Percentiles rank a stretch among this genome's conserved stretches.
Conservation (phyloP, 768 basidiomycete genomes). For the Lentinula edodes region DNA sequence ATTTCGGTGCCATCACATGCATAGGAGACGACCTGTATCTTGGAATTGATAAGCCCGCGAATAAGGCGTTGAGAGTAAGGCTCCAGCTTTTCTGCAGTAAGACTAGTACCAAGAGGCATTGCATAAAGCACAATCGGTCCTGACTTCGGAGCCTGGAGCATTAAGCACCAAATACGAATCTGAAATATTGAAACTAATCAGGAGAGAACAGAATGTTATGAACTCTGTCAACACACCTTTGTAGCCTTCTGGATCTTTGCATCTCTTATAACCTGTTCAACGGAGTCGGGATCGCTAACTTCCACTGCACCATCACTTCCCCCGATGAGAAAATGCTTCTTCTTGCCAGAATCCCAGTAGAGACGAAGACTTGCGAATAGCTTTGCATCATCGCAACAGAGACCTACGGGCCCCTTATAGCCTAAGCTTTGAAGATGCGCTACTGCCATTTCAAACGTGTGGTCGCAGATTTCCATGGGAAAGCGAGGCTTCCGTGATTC, state of each 20-base stretch:
- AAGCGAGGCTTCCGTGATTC: conserved; percentile 15
- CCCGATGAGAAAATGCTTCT: conserved; percentile 21
- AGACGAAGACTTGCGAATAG: conserved; percentile 10
- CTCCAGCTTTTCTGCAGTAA: conserved; percentile 15
- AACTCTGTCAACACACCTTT: conserved; percentile 11
- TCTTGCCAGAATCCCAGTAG: conserved; percentile 16
- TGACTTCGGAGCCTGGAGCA: conserved; percentile 25
- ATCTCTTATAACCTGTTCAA: conserved; percentile 11
- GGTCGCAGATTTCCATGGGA: not conserved
- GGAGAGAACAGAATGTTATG: too few species aligned
- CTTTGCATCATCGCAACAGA: conserved; percentile 16
- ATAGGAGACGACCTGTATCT: not conserved
- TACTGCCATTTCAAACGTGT: not conserved
- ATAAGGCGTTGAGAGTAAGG: not conserved
- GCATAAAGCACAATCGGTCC: conserved; percentile 30
- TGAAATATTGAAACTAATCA: conserved; percentile 6
- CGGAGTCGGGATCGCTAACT: conserved; percentile 16
- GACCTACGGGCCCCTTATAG: conserved; percentile 19
- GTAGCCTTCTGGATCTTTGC: conserved; percentile 9
- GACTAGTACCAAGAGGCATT: conserved; percentile 17
- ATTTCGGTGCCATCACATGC: not conserved
- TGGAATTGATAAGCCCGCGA: not conserved
- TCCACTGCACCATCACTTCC: conserved; percentile 13
- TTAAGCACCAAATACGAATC: conserved; percentile 27
- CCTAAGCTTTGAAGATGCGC: not conserved